These are phyloP conservation scores for Alnus glutinosa DNA, from an alignment of 306 rosid species.

Conservation along the genomic window DNA sequence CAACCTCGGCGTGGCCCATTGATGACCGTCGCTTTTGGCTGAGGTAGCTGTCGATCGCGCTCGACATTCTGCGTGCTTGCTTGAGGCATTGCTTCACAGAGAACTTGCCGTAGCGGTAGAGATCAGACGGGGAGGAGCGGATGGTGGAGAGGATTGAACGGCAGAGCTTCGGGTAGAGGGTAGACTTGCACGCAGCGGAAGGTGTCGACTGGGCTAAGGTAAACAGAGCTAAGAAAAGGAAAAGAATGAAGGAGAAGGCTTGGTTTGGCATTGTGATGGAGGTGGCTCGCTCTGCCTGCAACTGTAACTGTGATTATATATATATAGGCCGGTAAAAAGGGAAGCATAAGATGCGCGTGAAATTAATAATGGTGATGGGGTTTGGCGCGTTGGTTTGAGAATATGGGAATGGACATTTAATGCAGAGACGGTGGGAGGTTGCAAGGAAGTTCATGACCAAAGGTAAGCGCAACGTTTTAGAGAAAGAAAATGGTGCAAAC, in stretches of 20 bases:
- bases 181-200: constrained; percentile 52
- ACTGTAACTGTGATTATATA: too few species aligned
- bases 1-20: constrained; percentile 26
- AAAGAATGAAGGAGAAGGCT: not conserved
- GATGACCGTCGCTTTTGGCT: constrained; percentile 13
- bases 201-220: constrained; percentile 21
- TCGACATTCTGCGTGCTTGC: constrained; percentile 49
- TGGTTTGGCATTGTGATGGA: constrained; percentile 21
- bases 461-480: too few species aligned
- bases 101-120: constrained; percentile 62
- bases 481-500: too few species aligned
- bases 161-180: constrained; percentile 75
- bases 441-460: constrained; percentile 26
- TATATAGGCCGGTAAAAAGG: not conserved
- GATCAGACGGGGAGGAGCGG: constrained; percentile 54
- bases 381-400: not conserved
- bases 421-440: constrained; percentile 19
- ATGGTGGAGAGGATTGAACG: constrained; percentile 64
- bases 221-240: not conserved
- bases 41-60: constrained; percentile 35
- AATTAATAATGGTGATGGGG: constrained; percentile 5
- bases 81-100: constrained; percentile 63
- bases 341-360: constrained; percentile 24
- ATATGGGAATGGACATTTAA: constrained; percentile 20
- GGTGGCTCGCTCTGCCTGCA: not conserved